Percentiles rank a stretch among this genome's conserved stretches.
These are phyloP conservation scores for Thelonectria blattea DNA, from an alignment of 2,329 filamentous ascomycete genomes.

Conservation along the genomic window DNA sequence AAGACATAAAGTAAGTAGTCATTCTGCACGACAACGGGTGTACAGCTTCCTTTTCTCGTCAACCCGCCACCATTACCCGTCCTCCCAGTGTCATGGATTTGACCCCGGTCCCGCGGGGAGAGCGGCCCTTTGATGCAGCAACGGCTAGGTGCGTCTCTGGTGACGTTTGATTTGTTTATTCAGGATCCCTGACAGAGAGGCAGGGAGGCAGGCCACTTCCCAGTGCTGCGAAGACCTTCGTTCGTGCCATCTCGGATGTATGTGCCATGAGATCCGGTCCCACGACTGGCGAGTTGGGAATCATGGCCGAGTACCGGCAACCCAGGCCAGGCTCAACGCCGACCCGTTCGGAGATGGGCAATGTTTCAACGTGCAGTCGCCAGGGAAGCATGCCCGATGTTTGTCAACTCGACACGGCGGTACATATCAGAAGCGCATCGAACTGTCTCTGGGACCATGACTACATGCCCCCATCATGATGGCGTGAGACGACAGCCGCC, in stretches of 20 bases:
- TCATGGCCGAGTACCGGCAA: constrained; percentile 10
- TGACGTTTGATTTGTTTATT: background rate
- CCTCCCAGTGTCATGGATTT: constrained; percentile 15
- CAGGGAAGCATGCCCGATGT: background rate
- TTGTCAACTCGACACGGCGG: background rate
- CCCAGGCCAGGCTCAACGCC: background rate
- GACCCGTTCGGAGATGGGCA: constrained; percentile 7
- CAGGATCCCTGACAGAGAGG: background rate
- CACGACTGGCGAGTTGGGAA: constrained; percentile 14
- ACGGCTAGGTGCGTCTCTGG: constrained; percentile 11
- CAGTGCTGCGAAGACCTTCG: background rate
- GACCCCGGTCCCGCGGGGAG: background rate
- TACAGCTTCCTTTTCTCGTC: constrained; percentile 4
- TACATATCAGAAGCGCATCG: background rate
- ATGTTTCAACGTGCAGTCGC: background rate
- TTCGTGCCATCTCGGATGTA: constrained; percentile 14
- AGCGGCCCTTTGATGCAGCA: background rate
- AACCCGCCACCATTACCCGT: background rate
- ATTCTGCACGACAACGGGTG: background rate
- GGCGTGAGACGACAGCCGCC: background rate
- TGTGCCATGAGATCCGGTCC: constrained; percentile 1
- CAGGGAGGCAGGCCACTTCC: background rate
- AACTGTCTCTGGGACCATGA: background rate
- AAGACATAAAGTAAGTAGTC: background rate
- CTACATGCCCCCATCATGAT: background rate